These are phyloP conservation scores for Hanseniaspora lachancei DNA, from an alignment of 805 yeast species.

Conservation along the genomic window DNA sequence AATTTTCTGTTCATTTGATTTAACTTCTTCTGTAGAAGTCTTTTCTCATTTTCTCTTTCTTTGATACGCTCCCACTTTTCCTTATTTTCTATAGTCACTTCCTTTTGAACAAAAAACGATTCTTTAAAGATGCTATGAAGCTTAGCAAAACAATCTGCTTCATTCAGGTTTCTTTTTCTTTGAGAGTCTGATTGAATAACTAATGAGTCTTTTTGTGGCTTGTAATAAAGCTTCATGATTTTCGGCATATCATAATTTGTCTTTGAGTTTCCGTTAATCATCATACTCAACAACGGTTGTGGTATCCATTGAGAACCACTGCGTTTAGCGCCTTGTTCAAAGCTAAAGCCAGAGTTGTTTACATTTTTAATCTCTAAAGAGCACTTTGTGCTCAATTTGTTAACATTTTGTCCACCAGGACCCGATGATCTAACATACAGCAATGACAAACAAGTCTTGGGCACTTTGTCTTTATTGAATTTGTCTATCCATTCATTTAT, in stretches of 20 bases:
- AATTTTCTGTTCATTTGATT: slow-evolving; percentile 24
- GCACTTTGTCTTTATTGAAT: not conserved
- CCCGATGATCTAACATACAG: slow-evolving; percentile 49
- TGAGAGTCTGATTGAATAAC: slow-evolving; percentile 48
- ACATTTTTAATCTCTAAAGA: slow-evolving; percentile 41
- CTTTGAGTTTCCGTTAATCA: slow-evolving; percentile 28
- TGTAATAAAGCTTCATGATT: slow-evolving; percentile 8
- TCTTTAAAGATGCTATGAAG: slow-evolving; percentile 40
- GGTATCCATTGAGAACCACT: slow-evolving; percentile 48
- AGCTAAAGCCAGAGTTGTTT: slow-evolving; percentile 19
- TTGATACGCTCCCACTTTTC: slow-evolving; percentile 38
- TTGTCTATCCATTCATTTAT: not conserved
- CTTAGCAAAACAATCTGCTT: slow-evolving; percentile 47
- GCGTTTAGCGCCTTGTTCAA: not conserved
- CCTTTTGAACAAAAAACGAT: slow-evolving; percentile 36
- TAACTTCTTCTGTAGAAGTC: slow-evolving; percentile 29
- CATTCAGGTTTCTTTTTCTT: slow-evolving; percentile 47
- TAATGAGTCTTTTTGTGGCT: slow-evolving; percentile 32
- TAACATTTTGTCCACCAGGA: slow-evolving; percentile 82
- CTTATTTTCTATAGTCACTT: slow-evolving; percentile 34
- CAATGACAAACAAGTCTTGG: not conserved
- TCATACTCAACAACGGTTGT: slow-evolving; percentile 32
- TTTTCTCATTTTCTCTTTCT: slow-evolving; percentile 24
- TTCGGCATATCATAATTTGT: slow-evolving; percentile 39
- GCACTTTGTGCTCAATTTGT: slow-evolving; percentile 52